Conservation (phyloP, 208 protist species). For the Trypanosoma cruzi region DNA sequence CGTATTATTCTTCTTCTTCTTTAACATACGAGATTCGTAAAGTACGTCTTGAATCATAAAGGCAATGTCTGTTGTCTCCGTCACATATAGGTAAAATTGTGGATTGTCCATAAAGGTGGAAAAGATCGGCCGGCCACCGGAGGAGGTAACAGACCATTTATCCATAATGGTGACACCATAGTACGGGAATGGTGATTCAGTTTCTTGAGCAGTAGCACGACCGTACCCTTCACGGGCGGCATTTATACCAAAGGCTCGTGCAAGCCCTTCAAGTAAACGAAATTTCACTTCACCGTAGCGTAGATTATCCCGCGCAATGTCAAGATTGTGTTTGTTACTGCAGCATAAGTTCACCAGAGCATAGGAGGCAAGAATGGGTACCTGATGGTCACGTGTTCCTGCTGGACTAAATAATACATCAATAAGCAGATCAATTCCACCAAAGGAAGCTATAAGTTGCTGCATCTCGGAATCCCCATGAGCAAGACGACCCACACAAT, state of each 20-base stretch:
- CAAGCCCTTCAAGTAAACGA: slow-evolving; percentile 86
- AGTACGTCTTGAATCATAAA: slow-evolving; percentile 91
- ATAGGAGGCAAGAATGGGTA: slow-evolving; percentile 90
- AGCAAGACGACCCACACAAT: slow-evolving; percentile 87
- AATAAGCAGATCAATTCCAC: slow-evolving; percentile 85
- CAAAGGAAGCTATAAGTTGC: slow-evolving; percentile 67
- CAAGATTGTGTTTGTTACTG: slow-evolving; percentile 78
- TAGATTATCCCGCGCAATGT: slow-evolving; percentile 64
- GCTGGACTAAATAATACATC: slow-evolving; percentile 86
- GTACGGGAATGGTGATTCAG: slow-evolving; percentile 77
- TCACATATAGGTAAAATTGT: slow-evolving; percentile 86
- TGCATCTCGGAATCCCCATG: slow-evolving; percentile 84
- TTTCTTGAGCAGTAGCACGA: slow-evolving; percentile 81
- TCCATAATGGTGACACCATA: slow-evolving; percentile 87
- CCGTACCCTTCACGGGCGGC: slow-evolving; percentile 81
- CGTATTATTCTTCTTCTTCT: slow-evolving; percentile 87
- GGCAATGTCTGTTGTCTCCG: slow-evolving; percentile 67
- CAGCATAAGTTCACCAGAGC: slow-evolving; percentile 91
- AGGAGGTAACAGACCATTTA: slow-evolving; percentile 74
- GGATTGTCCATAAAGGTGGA: slow-evolving; percentile 94
- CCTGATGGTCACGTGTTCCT: slow-evolving; percentile 87
- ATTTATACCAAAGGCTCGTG: slow-evolving; percentile 86
- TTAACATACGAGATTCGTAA: slow-evolving; percentile 86
- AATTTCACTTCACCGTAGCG: slow-evolving; percentile 88
- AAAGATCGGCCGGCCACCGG: slow-evolving; percentile 86